Evolutionary conservation across 2,329 filamentous ascomycete species (phyloP).

Genomic region (Aspergillus pseudotamarii): DNA sequence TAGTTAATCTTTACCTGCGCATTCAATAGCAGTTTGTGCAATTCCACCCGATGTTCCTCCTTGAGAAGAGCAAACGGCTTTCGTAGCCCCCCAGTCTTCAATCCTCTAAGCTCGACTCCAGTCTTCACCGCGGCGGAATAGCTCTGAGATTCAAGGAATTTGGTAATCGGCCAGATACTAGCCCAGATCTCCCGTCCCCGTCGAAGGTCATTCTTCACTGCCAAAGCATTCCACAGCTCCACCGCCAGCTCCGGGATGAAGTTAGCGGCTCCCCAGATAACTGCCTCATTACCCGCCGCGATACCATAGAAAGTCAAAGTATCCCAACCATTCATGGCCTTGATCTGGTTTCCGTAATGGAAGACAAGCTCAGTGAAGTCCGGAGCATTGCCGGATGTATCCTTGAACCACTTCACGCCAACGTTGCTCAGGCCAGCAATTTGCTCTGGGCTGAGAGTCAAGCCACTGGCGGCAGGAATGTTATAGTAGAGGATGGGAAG

Average conservation of each 20-base stretch:
- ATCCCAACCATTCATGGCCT: slow-evolving; percentile 58
- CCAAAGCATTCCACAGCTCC: slow-evolving; percentile 51
- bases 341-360: slow-evolving; percentile 45
- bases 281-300: slow-evolving; percentile 52
- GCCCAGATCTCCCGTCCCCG: slow-evolving; percentile 51
- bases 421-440: slow-evolving; percentile 49
- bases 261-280: slow-evolving; percentile 55
- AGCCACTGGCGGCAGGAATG: slow-evolving; percentile 53
- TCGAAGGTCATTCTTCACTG: slow-evolving; percentile 47
- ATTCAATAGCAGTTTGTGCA: too few species aligned
- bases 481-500: slow-evolving; percentile 57
- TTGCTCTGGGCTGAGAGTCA: slow-evolving; percentile 46
- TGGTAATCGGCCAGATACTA: slow-evolving; percentile 55
- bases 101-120: slow-evolving; percentile 51
- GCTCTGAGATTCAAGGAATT: slow-evolving; percentile 53
- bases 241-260: slow-evolving; percentile 55
- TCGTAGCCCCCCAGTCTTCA: slow-evolving; percentile 51
- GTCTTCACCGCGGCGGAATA: slow-evolving; percentile 55
- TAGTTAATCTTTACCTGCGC: too few species aligned
- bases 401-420: slow-evolving; percentile 55
- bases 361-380: slow-evolving; percentile 55
- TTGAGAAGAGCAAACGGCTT: slow-evolving; percentile 50
- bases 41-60: too few species aligned
- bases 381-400: slow-evolving; percentile 56
- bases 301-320: slow-evolving; percentile 58